A percentile compares a stretch with the other conserved stretches of the same genome.
These are phyloP conservation scores for Aquanectria penicillioides DNA, from an alignment of 2,329 filamentous ascomycete species.

Conservation along the genomic window DNA sequence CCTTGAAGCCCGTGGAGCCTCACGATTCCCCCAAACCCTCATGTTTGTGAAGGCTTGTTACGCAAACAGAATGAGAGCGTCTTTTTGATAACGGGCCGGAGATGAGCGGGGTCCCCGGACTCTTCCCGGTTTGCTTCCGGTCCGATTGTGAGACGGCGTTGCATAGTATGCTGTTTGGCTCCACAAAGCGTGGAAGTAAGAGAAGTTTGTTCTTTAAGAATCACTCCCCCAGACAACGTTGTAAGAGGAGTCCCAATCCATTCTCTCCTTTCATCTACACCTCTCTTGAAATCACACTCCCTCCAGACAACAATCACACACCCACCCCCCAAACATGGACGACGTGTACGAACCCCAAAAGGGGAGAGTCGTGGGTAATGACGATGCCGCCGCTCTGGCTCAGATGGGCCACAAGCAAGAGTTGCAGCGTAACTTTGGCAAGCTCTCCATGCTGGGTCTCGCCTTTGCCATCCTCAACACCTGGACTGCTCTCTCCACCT, in stretches of 20 bases:
- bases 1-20: conserved; percentile 30
- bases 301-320: neutral
- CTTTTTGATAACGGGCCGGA: conserved; percentile 28
- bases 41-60: conserved; percentile 26
- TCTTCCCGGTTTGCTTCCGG: conserved; percentile 25
- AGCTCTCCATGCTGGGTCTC: conserved; percentile 58
- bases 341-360: conserved; percentile 28
- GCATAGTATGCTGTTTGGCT: neutral
- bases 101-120: conserved; percentile 23
- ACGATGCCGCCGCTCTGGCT: conserved; percentile 53
- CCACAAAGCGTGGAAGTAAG: neutral
- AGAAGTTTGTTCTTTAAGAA: conserved; percentile 1
- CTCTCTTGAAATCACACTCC: no score
- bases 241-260: conserved; percentile 25
- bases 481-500: conserved; percentile 60
- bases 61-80: conserved; percentile 27
- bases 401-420: conserved; percentile 60
- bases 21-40: conserved; percentile 11
- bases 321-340: conserved; percentile 35
- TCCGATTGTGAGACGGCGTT: conserved; percentile 4
- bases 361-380: conserved; percentile 27
- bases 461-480: conserved; percentile 62
- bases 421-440: conserved; percentile 60
- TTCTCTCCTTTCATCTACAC: neutral
- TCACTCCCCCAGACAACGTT: neutral